Conservation (phyloP, 306 rosid genomes). For the Vigna angularis region DNA sequence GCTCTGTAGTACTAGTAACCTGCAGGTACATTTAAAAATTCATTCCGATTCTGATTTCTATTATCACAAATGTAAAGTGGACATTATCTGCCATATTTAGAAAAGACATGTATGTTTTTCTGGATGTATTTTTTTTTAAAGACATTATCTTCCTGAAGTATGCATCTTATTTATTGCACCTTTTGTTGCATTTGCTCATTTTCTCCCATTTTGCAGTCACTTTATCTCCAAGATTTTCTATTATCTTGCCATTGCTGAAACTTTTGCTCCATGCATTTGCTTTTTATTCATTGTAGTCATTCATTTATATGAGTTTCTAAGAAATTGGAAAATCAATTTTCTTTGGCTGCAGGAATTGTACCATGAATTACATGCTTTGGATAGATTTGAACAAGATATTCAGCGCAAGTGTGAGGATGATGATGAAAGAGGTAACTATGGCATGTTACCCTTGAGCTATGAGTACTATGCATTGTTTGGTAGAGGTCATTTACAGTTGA, state of each 20-base stretch:
- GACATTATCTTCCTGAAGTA: slow-evolving; percentile 6
- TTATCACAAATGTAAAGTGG: slow-evolving; percentile 5
- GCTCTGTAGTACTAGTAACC: not conserved
- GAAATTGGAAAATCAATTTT: slow-evolving; percentile 21
- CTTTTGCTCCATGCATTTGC: slow-evolving; percentile 24
- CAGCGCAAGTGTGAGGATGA: slow-evolving; percentile 62
- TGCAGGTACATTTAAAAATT: slow-evolving; percentile 1
- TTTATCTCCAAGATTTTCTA: slow-evolving; percentile 33
- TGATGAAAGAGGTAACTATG: slow-evolving; percentile 60
- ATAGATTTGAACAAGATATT: slow-evolving; percentile 71
- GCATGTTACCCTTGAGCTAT: slow-evolving; percentile 16
- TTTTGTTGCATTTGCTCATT: slow-evolving; percentile 6
- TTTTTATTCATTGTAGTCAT: slow-evolving; percentile 12
- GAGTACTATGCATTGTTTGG: slow-evolving; percentile 1
- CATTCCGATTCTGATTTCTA: slow-evolving; percentile 13
- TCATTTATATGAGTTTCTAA: not conserved
- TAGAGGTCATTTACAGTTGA: no score
- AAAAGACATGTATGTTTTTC: not conserved
- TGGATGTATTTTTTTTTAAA: no score
- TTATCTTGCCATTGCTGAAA: slow-evolving; percentile 2
- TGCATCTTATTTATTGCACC: not conserved
- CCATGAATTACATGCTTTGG: slow-evolving; percentile 76
- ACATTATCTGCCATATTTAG: slow-evolving; percentile 2
- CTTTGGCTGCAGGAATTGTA: slow-evolving; percentile 68
- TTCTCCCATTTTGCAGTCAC: slow-evolving; percentile 8